phyloP scores from a whole-genome alignment of 2,329 filamentous ascomycete species.

The Dothistroma septosporum region DNA sequence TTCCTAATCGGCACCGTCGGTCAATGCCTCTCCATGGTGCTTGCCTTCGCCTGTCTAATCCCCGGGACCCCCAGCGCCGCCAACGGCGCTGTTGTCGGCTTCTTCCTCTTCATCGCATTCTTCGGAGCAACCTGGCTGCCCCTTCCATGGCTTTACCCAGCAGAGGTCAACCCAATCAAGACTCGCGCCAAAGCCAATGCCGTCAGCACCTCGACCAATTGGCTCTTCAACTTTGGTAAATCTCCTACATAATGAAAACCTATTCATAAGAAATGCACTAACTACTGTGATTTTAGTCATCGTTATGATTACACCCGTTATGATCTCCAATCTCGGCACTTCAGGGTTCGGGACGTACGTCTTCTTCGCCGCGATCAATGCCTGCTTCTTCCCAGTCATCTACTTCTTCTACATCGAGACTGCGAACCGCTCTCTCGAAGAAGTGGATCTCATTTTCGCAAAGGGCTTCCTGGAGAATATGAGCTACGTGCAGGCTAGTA shows the following conservation, averaged over 20 bases:
- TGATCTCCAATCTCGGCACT: conserved; percentile 29
- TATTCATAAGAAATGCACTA: too few relatives aligned
- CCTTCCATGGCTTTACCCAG: conserved; percentile 33
- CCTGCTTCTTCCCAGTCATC: conserved; percentile 20
- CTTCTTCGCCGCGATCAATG: conserved; percentile 24
- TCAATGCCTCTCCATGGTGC: conserved; percentile 54
- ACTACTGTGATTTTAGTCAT: too few relatives aligned
- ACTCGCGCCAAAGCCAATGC: conserved; percentile 55
- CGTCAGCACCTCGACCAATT: conserved; percentile 34
- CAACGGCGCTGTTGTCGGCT: conserved; percentile 53
- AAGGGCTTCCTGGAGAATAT: conserved; percentile 32
- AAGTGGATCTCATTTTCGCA: conserved; percentile 35
- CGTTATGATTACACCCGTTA: conserved; percentile 21
- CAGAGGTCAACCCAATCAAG: conserved; percentile 50
- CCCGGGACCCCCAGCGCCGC: conserved; percentile 38
- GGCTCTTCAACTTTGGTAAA: conserved; percentile 50
- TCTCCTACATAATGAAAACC: too few relatives aligned
- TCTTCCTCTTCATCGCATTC: conserved; percentile 66
- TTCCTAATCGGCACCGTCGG: conserved; percentile 45
- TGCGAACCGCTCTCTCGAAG: conserved; percentile 33
- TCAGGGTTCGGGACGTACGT: conserved; percentile 11
- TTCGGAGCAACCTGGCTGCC: conserved; percentile 55
- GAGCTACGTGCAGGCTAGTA: conserved; percentile 35
- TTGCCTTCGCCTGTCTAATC: conserved; percentile 41
- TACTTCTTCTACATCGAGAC: conserved; percentile 36